phyloP scores from a whole-genome alignment of 176 grass and related monocot genomes.

The Tillandsia leiboldiana region DNA sequence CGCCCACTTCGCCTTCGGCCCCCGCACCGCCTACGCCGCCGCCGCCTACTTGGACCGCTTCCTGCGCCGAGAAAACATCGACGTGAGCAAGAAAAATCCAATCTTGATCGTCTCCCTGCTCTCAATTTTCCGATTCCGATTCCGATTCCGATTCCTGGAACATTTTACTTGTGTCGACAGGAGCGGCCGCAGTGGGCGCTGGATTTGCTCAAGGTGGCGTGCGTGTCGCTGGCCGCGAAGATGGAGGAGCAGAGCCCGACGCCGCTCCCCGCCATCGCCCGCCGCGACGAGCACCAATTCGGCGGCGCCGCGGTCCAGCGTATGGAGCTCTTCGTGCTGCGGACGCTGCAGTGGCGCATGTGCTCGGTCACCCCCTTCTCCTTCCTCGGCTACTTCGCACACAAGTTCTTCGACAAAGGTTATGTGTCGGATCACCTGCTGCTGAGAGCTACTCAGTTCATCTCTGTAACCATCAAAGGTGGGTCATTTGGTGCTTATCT shows the following conservation, averaged over 20 bases:
- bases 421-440: slow-evolving; percentile 33
- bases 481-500: neutral
- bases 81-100: slow-evolving; percentile 25
- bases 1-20: slow-evolving; percentile 36
- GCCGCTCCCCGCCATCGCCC: slow-evolving; percentile 42
- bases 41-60: slow-evolving; percentile 87
- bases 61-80: slow-evolving; percentile 34
- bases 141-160: neutral
- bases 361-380: slow-evolving; percentile 62
- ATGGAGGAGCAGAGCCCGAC: slow-evolving; percentile 58
- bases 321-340: slow-evolving; percentile 83
- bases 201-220: slow-evolving; percentile 58
- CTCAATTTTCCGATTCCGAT: too few species aligned
- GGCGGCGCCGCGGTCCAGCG: slow-evolving; percentile 32
- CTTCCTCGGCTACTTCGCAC: slow-evolving; percentile 55
- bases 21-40: slow-evolving; percentile 67
- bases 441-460: slow-evolving; percentile 37
- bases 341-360: slow-evolving; percentile 68
- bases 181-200: slow-evolving; percentile 38
- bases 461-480: slow-evolving; percentile 58
- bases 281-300: slow-evolving; percentile 30
- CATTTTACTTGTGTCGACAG: too few species aligned
- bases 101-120: neutral
- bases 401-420: slow-evolving; percentile 23
- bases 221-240: slow-evolving; percentile 82